phyloP scores from a whole-genome alignment of 2,329 filamentous ascomycete species.

The Verruconis gallopava region DNA sequence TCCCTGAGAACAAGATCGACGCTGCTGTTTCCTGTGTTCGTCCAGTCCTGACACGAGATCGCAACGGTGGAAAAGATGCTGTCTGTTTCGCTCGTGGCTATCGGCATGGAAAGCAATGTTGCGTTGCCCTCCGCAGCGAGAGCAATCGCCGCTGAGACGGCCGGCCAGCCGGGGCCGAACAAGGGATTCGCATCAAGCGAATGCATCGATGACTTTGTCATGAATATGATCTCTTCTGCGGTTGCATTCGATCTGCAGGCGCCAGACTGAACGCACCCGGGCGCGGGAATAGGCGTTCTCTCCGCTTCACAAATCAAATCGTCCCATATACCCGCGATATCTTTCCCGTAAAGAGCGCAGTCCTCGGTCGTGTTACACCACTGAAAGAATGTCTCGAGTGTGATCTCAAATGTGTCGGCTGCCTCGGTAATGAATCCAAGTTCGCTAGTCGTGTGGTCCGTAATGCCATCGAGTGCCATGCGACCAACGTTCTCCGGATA shows the following conservation, averaged over 20 bases:
- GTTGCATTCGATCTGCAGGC: constrained; percentile 17
- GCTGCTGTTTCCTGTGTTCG: constrained; percentile 15
- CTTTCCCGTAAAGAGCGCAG: constrained; percentile 21
- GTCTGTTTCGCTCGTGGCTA: constrained; percentile 16
- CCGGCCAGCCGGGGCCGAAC: constrained; percentile 13
- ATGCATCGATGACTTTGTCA: constrained; percentile 19
- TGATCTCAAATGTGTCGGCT: constrained; percentile 24
- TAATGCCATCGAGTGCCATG: constrained; percentile 32
- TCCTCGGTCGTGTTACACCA: constrained; percentile 22
- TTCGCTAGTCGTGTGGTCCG: constrained; percentile 29
- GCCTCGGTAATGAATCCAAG: constrained; percentile 24
- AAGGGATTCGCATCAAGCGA: constrained; percentile 11
- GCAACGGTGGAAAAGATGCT: constrained; percentile 20
- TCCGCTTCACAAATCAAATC: constrained; percentile 20
- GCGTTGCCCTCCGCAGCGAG: constrained; percentile 26
- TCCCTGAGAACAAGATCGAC: constrained; percentile 18
- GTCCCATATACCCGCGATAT: constrained; percentile 15
- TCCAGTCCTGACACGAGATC: constrained; percentile 29
- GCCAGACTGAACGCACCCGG: constrained; percentile 18
- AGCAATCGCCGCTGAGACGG: constrained; percentile 16
- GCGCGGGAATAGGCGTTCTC: constrained; percentile 23
- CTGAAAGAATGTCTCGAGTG: constrained; percentile 25
- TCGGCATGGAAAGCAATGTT: constrained; percentile 20
- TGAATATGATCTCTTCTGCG: constrained; percentile 23
- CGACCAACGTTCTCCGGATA: constrained; percentile 31